Base-by-base conservation (phyloP, 2,329 filamentous ascomycete species). In the Hypomyces rosellus region DNA sequence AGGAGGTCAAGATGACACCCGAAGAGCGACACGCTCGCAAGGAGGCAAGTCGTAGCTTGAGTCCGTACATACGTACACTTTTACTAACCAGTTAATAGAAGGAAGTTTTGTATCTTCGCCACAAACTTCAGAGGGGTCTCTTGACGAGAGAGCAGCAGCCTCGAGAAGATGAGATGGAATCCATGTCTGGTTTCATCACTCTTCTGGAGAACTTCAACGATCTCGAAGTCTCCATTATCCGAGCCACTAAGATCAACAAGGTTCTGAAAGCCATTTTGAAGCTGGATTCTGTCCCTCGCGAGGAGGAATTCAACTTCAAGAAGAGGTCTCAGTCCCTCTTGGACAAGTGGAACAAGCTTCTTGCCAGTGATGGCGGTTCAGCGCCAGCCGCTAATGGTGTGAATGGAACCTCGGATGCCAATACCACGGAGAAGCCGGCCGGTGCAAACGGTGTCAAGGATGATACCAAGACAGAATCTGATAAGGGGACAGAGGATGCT, bases 161-260 rank as follows among this genome's bases (percentile, higher is more conserved):
- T n/a, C 87, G 91, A 68, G 88, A 89, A 60, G 84, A 90, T 7
- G 88, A 92, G 59, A 91, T 92, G 86, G 74, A 81, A 55, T 71
- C 74, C 44, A 90, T 93, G 85, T 84, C 84, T 4, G 85, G 88
- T 15, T 89, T 84, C 61, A 76, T 95, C 51, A 79, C 77, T 30
- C 89, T 95, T 67, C 80, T 99, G 5, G 93, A 99, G 71, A 80
- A 76, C 7, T 85, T 76, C 67, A 73, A 81, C 1, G 88, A 95
- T 57, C 80, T 97, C 4, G 92, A 97, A 65, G 89, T 88, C 30
- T 83, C 84, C 57, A 93, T 96, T 60, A 96, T 97, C 62, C 84
- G 88, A 56, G 76, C 74, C 13, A 99, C 93, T 55, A 99, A 97
- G 78, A 96, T 99, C 70, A 92, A 97, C 81, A 99, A 99, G 74